Evolutionary conservation across 2,329 filamentous ascomycete species (phyloP).

Genomic region (Rhytidhysteron rufulum): DNA sequence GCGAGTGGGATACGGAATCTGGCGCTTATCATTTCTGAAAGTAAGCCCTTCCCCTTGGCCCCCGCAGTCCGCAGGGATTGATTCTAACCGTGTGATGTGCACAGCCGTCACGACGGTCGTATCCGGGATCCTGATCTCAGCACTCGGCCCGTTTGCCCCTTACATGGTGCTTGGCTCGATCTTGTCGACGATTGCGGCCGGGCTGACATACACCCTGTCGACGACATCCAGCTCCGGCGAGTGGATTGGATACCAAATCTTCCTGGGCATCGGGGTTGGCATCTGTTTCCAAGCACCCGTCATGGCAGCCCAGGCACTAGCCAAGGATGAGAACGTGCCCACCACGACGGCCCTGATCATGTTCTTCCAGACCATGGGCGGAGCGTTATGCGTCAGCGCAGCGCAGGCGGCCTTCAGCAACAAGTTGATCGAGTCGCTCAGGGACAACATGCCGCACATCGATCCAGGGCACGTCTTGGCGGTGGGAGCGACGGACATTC

Average conservation of each 20-base stretch:
- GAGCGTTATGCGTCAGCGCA: conserved; percentile 37
- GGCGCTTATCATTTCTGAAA: conserved; percentile 35
- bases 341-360: conserved; percentile 30
- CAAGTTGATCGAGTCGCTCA: conserved; percentile 23
- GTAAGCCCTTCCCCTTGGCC: conserved; percentile 1
- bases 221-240: conserved; percentile 29
- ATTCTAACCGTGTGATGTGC: conserved; percentile 5
- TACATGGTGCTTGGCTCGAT: conserved; percentile 25
- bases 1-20: conserved; percentile 41
- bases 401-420: conserved; percentile 38
- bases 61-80: neutral
- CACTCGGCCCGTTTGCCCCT: conserved; percentile 33
- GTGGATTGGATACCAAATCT: conserved; percentile 47
- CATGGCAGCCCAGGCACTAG: conserved; percentile 34
- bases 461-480: conserved; percentile 27
- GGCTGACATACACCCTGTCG: conserved; percentile 42
- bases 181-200: conserved; percentile 32
- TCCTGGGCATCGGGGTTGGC: conserved; percentile 39
- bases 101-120: conserved; percentile 15
- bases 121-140: conserved; percentile 17
- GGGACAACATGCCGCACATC: conserved; percentile 26
- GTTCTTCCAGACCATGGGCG: conserved; percentile 37
- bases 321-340: conserved; percentile 27
- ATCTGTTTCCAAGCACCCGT: conserved; percentile 31
- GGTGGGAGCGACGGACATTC: conserved; percentile 40